Base-by-base conservation (phyloP, 2,329 filamentous ascomycete genomes). In the Alternaria solani region DNA sequence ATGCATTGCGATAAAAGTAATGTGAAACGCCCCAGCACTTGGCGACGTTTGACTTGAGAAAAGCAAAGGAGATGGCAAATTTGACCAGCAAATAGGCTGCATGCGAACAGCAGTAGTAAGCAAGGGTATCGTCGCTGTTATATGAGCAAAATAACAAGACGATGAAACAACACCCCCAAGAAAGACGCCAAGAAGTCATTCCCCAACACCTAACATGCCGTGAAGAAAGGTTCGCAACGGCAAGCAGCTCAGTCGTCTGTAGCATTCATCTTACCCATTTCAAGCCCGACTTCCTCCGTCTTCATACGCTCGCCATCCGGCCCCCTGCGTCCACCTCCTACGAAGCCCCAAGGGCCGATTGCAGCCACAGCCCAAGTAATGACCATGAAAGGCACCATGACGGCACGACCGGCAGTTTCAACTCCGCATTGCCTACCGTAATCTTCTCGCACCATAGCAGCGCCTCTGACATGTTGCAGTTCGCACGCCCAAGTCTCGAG, bases 401-500 rank as follows among this genome's bases (percentile, higher is more conserved):
- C 56, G 1, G 60, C 63, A 6, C 75, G 62, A 0, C 72, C 74
- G 6, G 75, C 75, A 7, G 68, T 52, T 48, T 77, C 75, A 25
- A 74, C 57, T 2, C 49, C 25, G 39, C 75, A 78, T 56, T 77
- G 75, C 18, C 49, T 63, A 7, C 38, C 48, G 32, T 77, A 77
- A 26, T 76, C 74, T 5, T 69, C 64, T 30, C 52, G 59, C 2
- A 74, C 75, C 57, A 74, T 73, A 14, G 42, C 55, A 0, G 70
- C 72, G 9, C 70, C 71, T 1, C 46, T 26, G 0, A 69, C 65
- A 5, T 49, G 48, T 59, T 71, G 67, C 9, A 77, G 65, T 20
- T 76, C 72, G 55, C 75, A 78, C 9, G 68, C 61, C 75, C 75
- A 78, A 1, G 74, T 77, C 54, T 77, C 75, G 12, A 78, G 68